Base-by-base conservation (phyloP, 1,284 basidiomycete species). In the Stygiomarasmius scandens region DNA sequence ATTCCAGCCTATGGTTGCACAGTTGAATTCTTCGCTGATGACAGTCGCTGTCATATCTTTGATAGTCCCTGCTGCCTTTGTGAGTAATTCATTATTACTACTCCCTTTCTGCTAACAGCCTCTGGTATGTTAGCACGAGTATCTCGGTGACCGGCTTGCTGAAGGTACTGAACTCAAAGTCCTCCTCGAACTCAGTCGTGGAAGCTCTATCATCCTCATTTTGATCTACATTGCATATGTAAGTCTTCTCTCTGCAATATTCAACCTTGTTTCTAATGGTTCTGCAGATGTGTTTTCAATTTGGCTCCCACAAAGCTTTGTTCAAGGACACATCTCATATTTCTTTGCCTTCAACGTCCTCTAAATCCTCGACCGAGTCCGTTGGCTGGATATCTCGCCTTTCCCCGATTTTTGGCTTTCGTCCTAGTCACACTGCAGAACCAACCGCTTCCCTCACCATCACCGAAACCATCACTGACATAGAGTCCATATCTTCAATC, bases 21-120 rank as follows among this genome's bases (percentile, higher is more conserved):
- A 88, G 67, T 74, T 87, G 56, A 86, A 87, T 66, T 84, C 83
- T 56, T 84, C 83, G 2, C 73, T 87, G 29, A 75, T 88, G 66
- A 83, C 84, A 44, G 77, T 86, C 23, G 75, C 82, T 2, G 81
- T 84, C 56, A 77, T 80, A 54, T 82, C 84, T 2, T 74, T 87
- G 59, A 78, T 85, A 20, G 77, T 88, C 12, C 86, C 86, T 2
- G 81, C 82, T 19, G 86, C 83, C 2, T 89, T 85, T 66, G 83
- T 86, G 68, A 70, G 78, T 66, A 32, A 25, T 1, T 58, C 55
- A 9, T 1, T 29, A 12, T 34, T 6, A 24, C 27, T 36, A 14
- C 14, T n/a, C n/a, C n/a, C n/a, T 6, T 20, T 45, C 36, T 50
- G 14, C 47, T 19, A 14, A 24, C 44, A 5, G 12, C 12, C 12